Percentiles rank a stretch among this genome's conserved stretches.
Conservation (phyloP, 345 rosid species). For the Eucalyptus camaldulensis region DNA sequence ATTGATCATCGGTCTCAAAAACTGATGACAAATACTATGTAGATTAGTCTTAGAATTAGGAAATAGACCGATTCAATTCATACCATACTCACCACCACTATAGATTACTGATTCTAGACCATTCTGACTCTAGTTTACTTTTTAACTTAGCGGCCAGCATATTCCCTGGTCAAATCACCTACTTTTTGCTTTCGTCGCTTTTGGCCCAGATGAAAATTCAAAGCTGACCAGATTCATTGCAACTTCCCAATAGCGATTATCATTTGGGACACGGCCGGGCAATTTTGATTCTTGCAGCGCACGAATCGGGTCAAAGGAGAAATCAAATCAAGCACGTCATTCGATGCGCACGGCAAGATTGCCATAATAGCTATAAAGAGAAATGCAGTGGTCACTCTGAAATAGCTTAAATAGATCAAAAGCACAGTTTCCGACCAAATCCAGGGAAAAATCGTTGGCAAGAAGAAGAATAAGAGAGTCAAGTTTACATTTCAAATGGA, state of each 20-base stretch:
- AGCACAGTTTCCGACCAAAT: neutral
- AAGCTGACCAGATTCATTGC: neutral
- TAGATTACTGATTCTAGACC: neutral
- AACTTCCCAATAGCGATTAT: neutral
- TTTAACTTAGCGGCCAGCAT: neutral
- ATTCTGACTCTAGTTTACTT: neutral
- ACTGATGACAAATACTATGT: rapidly evolving
- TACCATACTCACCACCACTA: rapidly evolving
- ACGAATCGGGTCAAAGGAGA: neutral
- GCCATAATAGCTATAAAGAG: neutral
- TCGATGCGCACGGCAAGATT: neutral
- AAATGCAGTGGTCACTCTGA: neutral
- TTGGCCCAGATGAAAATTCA: neutral
- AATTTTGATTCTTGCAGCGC: neutral
- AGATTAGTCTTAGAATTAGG: rapidly evolving
- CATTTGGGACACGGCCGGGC: neutral
- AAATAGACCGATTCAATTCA: rapidly evolving
- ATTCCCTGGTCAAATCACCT: neutral
- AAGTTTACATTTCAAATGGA: neutral
- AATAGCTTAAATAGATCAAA: neutral
- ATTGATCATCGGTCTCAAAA: rapidly evolving
- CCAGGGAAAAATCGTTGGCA: neutral
- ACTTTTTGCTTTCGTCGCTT: neutral
- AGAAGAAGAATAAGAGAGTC: neutral
- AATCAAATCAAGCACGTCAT: neutral